Evolutionary conservation across 192 early-diverging fungal genomes (phyloP).

Genomic region (Hyaloraphidium curvatum): DNA sequence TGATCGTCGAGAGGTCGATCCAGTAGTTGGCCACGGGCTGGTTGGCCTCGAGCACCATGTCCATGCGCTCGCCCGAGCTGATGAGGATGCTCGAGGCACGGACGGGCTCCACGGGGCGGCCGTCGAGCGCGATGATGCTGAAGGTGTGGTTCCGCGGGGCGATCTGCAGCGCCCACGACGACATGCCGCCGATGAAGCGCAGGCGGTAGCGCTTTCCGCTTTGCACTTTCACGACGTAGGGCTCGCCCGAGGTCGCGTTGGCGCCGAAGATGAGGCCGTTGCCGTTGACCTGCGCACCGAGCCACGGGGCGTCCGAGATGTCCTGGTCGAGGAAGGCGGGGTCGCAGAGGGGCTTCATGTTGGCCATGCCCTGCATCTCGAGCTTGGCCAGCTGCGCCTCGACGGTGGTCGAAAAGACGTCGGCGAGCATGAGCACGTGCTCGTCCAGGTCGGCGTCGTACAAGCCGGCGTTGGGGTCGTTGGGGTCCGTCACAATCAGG

Average conservation of each 20-base stretch:
- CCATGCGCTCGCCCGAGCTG: not conserved
- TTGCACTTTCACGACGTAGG: not conserved
- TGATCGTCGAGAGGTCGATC: too few species aligned
- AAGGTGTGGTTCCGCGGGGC: not conserved
- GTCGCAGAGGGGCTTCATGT: too few species aligned
- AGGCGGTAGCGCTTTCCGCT: not conserved
- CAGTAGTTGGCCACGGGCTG: not conserved
- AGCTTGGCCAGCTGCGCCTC: too few species aligned
- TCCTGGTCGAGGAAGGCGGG: too few species aligned
- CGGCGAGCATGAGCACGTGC: too few species aligned
- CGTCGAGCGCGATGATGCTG: not conserved
- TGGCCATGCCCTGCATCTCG: too few species aligned
- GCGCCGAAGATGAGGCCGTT: not conserved
- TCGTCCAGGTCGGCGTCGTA: too few species aligned
- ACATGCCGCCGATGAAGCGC: not conserved
- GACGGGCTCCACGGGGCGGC: not conserved
- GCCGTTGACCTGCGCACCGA: not conserved
- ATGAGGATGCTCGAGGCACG: not conserved
- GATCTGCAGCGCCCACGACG: not conserved
- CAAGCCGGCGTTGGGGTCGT: too few species aligned
- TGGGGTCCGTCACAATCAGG: not conserved
- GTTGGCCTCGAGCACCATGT: not conserved
- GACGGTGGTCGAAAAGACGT: too few species aligned
- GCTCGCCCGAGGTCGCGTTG: too few species aligned
- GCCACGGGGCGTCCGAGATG: too few species aligned